Conservation (phyloP, 768 basidiomycete genomes). For the Psilocybe tampanensis region DNA sequence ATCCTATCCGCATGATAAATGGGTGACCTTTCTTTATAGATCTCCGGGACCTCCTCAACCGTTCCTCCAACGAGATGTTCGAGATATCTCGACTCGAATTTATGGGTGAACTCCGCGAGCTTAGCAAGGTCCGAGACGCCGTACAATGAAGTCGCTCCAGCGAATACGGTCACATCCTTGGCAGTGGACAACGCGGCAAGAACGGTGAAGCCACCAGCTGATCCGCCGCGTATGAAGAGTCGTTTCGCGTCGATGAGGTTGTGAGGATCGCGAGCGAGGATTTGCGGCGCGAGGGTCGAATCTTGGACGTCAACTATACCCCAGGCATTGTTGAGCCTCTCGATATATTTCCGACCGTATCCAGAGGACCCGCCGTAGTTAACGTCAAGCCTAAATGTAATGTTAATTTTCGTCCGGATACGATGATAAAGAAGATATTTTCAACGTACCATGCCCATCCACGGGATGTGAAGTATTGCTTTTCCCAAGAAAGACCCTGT, state of each 20-base stretch:
- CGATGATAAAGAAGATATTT: neutral
- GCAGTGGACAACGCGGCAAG: slow-evolving; percentile 49
- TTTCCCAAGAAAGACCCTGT: slow-evolving; percentile 55
- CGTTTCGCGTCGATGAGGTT: slow-evolving; percentile 65
- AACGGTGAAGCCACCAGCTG: slow-evolving; percentile 74
- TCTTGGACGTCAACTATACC: slow-evolving; percentile 76
- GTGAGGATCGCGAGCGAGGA: slow-evolving; percentile 46
- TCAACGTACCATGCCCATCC: slow-evolving; percentile 71
- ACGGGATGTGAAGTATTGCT: slow-evolving; percentile 67
- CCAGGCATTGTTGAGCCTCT: slow-evolving; percentile 67
- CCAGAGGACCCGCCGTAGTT: slow-evolving; percentile 79
- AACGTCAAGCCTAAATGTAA: slow-evolving; percentile 59
- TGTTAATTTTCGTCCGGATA: slow-evolving; percentile 7
- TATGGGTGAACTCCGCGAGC: slow-evolving; percentile 69
- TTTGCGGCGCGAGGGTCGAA: slow-evolving; percentile 54
- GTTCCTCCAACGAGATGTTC: slow-evolving; percentile 65
- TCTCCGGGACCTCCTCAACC: slow-evolving; percentile 53
- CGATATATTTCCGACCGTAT: slow-evolving; percentile 69
- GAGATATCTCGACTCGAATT: slow-evolving; percentile 64
- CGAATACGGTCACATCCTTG: slow-evolving; percentile 49
- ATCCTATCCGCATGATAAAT: slow-evolving; percentile 65
- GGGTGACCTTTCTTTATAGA: slow-evolving; percentile 64
- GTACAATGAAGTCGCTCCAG: slow-evolving; percentile 65
- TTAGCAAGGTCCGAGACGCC: slow-evolving; percentile 66
- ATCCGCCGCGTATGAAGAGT: slow-evolving; percentile 69